Evolutionary conservation across 2,329 filamentous ascomycete species (phyloP).

Genomic region (Colletotrichum sp.): DNA sequence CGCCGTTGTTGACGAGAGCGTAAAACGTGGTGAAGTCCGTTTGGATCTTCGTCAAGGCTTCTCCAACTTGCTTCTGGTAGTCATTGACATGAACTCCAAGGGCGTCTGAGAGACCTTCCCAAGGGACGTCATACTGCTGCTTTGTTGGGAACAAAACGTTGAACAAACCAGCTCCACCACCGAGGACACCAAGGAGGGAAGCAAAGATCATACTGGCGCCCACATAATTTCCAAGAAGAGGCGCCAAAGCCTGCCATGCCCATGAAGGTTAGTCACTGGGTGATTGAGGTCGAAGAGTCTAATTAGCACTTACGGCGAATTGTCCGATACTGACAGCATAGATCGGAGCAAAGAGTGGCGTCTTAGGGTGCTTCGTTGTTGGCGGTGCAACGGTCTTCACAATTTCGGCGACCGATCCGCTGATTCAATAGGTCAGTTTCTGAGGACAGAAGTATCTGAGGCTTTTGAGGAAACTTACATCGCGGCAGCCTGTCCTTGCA

Average conservation of each 20-base stretch:
- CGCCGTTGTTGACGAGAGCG: not conserved
- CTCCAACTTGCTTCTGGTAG: not conserved
- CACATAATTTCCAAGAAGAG: not conserved
- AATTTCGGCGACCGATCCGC: not conserved
- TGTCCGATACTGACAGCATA: not conserved
- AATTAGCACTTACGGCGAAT: not conserved
- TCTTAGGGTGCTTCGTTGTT: not conserved
- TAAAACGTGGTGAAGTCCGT: not conserved
- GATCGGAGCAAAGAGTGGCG: not conserved
- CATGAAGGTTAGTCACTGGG: not conserved
- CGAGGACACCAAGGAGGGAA: not conserved
- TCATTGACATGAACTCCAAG: not conserved
- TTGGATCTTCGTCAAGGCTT: not conserved
- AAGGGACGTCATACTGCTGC: not conserved
- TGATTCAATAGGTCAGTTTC: not conserved
- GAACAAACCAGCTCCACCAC: not conserved
- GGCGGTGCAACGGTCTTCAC: not conserved
- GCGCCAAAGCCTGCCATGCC: not conserved
- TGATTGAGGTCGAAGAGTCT: accelerated
- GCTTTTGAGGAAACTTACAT: not conserved
- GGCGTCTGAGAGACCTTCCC: not conserved
- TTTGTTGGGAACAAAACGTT: not conserved
- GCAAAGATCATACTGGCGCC: not conserved
- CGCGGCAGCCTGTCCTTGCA: not conserved
- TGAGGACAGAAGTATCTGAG: accelerated